Evolutionary conservation across 805 yeast genomes (phyloP).

Genomic region (Cyberlindnera euphorbiiphila): DNA sequence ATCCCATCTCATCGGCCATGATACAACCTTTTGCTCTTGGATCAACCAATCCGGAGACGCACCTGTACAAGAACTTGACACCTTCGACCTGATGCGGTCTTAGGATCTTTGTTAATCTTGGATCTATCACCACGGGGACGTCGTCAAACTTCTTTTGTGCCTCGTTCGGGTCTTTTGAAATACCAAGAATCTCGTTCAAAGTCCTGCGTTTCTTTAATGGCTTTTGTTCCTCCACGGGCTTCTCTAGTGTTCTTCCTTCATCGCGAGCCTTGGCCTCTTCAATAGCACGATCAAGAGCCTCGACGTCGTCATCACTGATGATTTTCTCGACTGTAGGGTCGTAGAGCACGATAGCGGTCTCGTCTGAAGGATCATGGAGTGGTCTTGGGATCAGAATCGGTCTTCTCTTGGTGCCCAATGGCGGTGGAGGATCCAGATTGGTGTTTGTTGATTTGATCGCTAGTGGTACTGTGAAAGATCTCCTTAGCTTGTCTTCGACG

Average conservation of each 20-base stretch:
- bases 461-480: conserved; percentile 62
- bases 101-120: conserved; percentile 72
- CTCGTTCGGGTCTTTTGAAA: conserved; percentile 49
- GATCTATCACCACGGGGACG: conserved; percentile 96
- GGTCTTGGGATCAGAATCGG: conserved; percentile 79
- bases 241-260: conserved; percentile 24
- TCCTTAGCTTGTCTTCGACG: conserved; percentile 39
- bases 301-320: conserved; percentile 26
- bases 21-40: conserved; percentile 90
- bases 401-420: conserved; percentile 76
- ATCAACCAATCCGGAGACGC: conserved; percentile 84
- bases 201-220: conserved; percentile 44
- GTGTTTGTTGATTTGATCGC: conserved; percentile 30
- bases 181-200: conserved; percentile 77
- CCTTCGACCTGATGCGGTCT: conserved; percentile 98
- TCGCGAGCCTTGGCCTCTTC: conserved; percentile 27
- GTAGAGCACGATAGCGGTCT: conserved; percentile 88
- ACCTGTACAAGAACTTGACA: conserved; percentile 82
- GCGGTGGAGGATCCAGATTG: conserved; percentile 56
- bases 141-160: conserved; percentile 57
- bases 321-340: conserved; percentile 84
- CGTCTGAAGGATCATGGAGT: conserved; percentile 91
- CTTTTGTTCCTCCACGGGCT: conserved; percentile 18
- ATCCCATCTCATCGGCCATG: conserved; percentile 98
- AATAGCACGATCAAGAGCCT: conserved; percentile 32